phyloP scores from a whole-genome alignment of 1,284 basidiomycete species.

The Rugosomyces carneus region DNA sequence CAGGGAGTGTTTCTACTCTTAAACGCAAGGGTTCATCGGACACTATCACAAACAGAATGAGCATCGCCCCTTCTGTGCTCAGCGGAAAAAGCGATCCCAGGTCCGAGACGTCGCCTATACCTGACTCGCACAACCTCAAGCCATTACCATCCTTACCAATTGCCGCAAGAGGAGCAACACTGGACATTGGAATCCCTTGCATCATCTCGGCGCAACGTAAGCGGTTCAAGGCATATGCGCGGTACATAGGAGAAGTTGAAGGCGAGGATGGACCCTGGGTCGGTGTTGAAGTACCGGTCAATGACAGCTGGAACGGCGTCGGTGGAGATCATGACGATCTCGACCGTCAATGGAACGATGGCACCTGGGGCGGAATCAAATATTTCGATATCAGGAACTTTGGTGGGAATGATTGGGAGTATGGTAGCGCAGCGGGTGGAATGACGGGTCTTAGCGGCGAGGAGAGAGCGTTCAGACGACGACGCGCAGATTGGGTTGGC shows the following conservation, averaged over 20 bases:
- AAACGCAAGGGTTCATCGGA: constrained; percentile 39
- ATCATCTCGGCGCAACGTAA: constrained; percentile 80
- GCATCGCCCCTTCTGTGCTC: constrained; percentile 9
- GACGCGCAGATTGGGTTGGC: constrained; percentile 36
- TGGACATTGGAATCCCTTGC: constrained; percentile 88
- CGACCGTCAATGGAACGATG: constrained; percentile 68
- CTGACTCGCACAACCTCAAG: constrained; percentile 14
- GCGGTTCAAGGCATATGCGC: constrained; percentile 80
- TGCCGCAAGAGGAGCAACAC: constrained; percentile 55
- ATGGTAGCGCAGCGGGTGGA: constrained; percentile 29
- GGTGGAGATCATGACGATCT: constrained; percentile 39
- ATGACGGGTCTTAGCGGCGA: constrained; percentile 19
- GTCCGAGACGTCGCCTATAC: constrained; percentile 5
- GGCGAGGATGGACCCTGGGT: constrained; percentile 85
- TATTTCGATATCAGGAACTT: constrained; percentile 69
- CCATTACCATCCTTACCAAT: constrained; percentile 16
- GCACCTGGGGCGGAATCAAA: constrained; percentile 68
- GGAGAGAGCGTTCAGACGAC: constrained; percentile 37
- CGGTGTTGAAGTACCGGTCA: constrained; percentile 81
- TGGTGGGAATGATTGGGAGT: constrained; percentile 54
- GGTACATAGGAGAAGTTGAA: constrained; percentile 82
- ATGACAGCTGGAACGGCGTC: constrained; percentile 14
- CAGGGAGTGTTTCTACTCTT: constrained; percentile 34
- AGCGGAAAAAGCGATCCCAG: constrained; percentile 5
- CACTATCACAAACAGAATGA: constrained; percentile 35